These are phyloP conservation scores for Cystobasidium slooffiae DNA, from an alignment of 1,284 basidiomycete genomes.

Conservation along the genomic window DNA sequence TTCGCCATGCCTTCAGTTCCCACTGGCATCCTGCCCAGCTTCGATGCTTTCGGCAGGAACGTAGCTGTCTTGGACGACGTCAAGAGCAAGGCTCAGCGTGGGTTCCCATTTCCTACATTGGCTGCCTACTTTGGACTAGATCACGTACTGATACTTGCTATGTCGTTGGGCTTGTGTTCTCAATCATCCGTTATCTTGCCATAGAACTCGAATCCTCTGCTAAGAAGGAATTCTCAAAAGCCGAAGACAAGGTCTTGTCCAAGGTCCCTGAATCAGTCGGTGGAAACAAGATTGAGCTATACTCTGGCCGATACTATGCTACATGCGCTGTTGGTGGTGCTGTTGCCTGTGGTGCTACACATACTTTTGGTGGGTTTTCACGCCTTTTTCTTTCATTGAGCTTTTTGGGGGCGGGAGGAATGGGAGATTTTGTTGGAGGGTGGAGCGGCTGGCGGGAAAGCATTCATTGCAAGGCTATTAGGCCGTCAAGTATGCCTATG, in stretches of 20 bases:
- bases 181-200: background rate
- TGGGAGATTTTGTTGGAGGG: background rate
- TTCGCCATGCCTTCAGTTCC: slow-evolving; percentile 44
- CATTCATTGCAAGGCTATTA: background rate
- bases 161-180: background rate
- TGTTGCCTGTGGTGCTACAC: slow-evolving; percentile 55
- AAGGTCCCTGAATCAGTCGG: slow-evolving; percentile 51
- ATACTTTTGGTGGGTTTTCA: slow-evolving; percentile 49
- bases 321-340: slow-evolving; percentile 55
- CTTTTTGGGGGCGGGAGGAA: background rate
- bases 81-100: slow-evolving; percentile 47
- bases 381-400: background rate
- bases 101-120: background rate
- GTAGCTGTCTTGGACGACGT: slow-evolving; percentile 48
- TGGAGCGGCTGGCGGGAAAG: slow-evolving; percentile 1
- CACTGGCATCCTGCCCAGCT: slow-evolving; percentile 28
- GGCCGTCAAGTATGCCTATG: too few relatives aligned
- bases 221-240: slow-evolving; percentile 44
- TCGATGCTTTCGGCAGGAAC: slow-evolving; percentile 17
- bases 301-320: slow-evolving; percentile 54
- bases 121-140: background rate
- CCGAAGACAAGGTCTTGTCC: slow-evolving; percentile 31
- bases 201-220: slow-evolving; percentile 44
- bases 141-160: background rate
- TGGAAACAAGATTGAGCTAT: slow-evolving; percentile 53